These are phyloP conservation scores for Myriosclerotinia scirpicola DNA, from an alignment of 2,329 filamentous ascomycete species.

Conservation along the genomic window DNA sequence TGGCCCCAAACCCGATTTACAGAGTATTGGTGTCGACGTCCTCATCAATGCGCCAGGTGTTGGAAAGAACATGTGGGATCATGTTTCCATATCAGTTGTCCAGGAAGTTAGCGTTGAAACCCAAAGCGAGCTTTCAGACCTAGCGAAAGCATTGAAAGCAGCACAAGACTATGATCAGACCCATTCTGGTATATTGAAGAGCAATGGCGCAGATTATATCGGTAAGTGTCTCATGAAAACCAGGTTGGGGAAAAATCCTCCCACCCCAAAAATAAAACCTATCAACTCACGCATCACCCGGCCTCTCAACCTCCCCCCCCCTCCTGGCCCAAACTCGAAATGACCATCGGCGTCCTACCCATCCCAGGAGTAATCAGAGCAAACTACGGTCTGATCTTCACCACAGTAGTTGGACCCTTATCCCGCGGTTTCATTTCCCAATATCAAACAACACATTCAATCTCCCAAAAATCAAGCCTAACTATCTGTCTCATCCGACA, in stretches of 20 bases:
- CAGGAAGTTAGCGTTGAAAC: constrained; percentile 17
- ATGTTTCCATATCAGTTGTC: constrained; percentile 1
- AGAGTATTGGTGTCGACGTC: background rate
- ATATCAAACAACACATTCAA: constrained; percentile 12
- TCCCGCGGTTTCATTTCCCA: constrained; percentile 7
- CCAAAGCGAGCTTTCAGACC: background rate
- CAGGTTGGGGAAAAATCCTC: constrained; percentile 29
- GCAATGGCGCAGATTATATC: constrained; percentile 15
- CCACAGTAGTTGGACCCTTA: background rate
- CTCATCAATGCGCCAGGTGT: constrained; percentile 2
- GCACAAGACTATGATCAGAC: constrained; percentile 11
- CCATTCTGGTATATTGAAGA: constrained; percentile 14
- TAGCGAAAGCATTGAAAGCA: constrained; percentile 8
- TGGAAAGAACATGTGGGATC: constrained; percentile 10
- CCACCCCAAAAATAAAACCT: constrained; percentile 30
- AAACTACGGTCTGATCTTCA: constrained; percentile 9
- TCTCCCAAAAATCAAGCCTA: constrained; percentile 15
- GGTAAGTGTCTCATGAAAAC: background rate
- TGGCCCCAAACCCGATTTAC: background rate
- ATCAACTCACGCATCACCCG: constrained; percentile 42
- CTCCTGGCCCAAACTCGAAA: constrained; percentile 26
- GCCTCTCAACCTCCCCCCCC: constrained; percentile 38
- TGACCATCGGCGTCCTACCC: constrained; percentile 9
- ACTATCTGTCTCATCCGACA: constrained; percentile 10
- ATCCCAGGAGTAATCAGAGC: background rate